Conservation (phyloP, 2,329 filamentous ascomycete species). For the Monilinia aucupariae region DNA sequence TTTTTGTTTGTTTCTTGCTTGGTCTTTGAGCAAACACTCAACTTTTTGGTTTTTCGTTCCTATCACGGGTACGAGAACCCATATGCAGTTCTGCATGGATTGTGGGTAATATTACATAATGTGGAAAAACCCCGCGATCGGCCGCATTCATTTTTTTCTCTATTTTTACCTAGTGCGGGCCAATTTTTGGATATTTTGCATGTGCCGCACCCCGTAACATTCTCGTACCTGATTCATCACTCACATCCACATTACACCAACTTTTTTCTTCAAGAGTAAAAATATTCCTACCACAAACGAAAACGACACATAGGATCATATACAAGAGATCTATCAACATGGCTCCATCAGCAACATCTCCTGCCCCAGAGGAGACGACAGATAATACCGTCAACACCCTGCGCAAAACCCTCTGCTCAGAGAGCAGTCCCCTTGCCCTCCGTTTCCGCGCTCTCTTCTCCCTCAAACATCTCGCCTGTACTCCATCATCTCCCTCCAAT, state of each 20-base stretch:
- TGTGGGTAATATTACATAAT: conserved; percentile 7
- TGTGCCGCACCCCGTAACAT: not conserved
- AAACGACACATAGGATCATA: not conserved
- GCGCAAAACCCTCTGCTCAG: conserved; percentile 71
- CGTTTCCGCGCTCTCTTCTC: conserved; percentile 97
- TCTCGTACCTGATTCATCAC: not conserved
- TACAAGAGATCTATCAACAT: conserved; percentile 23
- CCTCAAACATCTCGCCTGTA: conserved; percentile 83
- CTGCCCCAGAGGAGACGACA: conserved; percentile 15
- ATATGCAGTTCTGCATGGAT: not conserved
- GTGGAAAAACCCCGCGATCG: not conserved
- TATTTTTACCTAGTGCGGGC: not conserved
- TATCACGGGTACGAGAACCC: not conserved
- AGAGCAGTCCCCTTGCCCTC: conserved; percentile 74
- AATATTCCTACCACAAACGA: not conserved
- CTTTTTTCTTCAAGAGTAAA: too few relatives aligned
- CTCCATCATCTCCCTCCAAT: conserved; percentile 51
- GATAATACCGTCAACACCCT: conserved; percentile 44
- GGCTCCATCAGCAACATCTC: conserved; percentile 34
- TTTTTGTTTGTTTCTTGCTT: not conserved
- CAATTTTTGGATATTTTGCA: not conserved
- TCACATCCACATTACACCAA: not conserved
- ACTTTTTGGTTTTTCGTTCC: not conserved
- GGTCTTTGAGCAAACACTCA: not conserved
- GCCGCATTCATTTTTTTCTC: not conserved